Percentiles rank a stretch among this genome's conserved stretches.
These are phyloP conservation scores for Monascus ruber DNA, from an alignment of 2,329 filamentous ascomycete species.

Conservation along the genomic window DNA sequence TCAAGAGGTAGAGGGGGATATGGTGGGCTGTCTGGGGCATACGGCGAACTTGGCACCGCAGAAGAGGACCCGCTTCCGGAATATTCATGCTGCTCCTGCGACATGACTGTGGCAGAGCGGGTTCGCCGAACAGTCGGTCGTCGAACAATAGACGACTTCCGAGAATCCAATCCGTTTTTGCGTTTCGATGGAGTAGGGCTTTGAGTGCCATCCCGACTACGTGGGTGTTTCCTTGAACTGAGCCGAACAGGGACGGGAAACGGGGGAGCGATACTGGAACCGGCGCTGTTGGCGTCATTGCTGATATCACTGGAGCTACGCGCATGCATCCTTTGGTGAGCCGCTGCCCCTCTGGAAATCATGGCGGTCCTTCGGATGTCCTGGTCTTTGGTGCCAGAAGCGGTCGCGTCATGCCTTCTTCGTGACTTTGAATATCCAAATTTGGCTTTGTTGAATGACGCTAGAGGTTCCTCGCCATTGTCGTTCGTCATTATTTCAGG, in stretches of 20 bases:
- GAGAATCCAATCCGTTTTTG: conserved; percentile 44
- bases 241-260: conserved; percentile 85
- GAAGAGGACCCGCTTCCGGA: conserved; percentile 37
- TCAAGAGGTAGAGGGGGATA: conserved; percentile 64
- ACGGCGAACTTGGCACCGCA: conserved; percentile 54
- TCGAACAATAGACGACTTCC: conserved; percentile 44
- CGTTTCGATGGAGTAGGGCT: conserved; percentile 58
- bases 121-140: conserved; percentile 64
- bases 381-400: conserved; percentile 36
- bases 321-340: conserved; percentile 53
- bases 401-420: conserved; percentile 27
- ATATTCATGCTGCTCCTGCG: conserved; percentile 40
- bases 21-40: conserved; percentile 56
- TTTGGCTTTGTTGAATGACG: conserved; percentile 6
- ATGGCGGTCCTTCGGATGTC: conserved; percentile 68
- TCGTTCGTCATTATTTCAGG: conserved; percentile 17
- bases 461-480: conserved; percentile 6
- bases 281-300: conserved; percentile 27
- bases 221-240: conserved; percentile 66
- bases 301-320: conserved; percentile 37
- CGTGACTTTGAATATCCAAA: conserved; percentile 4
- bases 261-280: conserved; percentile 48
- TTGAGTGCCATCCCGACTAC: conserved; percentile 61
- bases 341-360: conserved; percentile 66
- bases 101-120: conserved; percentile 67